phyloP scores from a whole-genome alignment of 495 filamentous ascomycete genomes.

The Hypoxylon fuscum region DNA sequence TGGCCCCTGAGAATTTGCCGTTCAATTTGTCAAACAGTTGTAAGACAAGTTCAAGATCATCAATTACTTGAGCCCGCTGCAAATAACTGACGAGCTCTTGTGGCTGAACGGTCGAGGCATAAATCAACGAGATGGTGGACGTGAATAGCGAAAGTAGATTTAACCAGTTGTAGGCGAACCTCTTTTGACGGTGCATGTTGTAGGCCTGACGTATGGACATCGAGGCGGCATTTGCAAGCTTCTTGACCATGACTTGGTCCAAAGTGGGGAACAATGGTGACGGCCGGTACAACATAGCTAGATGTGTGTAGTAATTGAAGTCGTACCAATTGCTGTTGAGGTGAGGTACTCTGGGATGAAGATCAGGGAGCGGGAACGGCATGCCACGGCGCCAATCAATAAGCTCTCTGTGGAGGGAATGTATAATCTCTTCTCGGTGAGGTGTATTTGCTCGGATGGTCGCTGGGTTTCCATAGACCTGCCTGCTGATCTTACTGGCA shows the following conservation, averaged over 20 bases:
- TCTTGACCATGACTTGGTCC: constrained; percentile 41
- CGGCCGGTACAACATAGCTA: constrained; percentile 51
- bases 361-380: constrained; percentile 53
- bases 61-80: constrained; percentile 40
- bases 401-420: constrained; percentile 46
- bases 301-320: constrained; percentile 53
- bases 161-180: constrained; percentile 55
- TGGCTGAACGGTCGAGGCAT: constrained; percentile 47
- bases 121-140: constrained; percentile 50
- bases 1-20: constrained; percentile 48
- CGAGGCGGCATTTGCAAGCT: constrained; percentile 46
- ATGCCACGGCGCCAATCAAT: constrained; percentile 53
- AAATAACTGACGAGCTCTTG: constrained; percentile 37
- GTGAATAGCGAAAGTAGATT: constrained; percentile 52
- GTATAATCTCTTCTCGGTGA: constrained; percentile 41
- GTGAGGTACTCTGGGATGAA: constrained; percentile 50
- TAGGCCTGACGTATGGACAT: constrained; percentile 52
- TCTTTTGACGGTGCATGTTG: constrained; percentile 47
- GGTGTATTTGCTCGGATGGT: constrained; percentile 21
- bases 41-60: constrained; percentile 46
- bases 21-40: constrained; percentile 47
- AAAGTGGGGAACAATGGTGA: constrained; percentile 47
- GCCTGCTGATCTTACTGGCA: constrained; percentile 48
- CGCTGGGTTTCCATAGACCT: constrained; percentile 39
- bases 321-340: constrained; percentile 53